phyloP scores from a whole-genome alignment of 2,329 filamentous ascomycete genomes.

The Nothopassalora personata region DNA sequence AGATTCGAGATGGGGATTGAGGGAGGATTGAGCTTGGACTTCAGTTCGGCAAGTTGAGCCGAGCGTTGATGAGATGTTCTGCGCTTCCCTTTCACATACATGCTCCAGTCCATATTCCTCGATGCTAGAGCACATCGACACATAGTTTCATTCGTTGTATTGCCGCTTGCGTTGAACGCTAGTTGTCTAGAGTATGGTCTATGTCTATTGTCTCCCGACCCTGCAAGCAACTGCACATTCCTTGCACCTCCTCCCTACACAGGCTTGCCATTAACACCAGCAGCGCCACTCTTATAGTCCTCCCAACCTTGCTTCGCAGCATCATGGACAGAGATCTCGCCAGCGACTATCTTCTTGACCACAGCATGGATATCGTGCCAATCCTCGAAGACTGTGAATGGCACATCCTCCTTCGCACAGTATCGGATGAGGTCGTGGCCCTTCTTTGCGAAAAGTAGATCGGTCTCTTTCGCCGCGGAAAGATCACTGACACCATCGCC shows the following conservation, averaged over 20 bases:
- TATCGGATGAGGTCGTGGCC: slow-evolving; percentile 83
- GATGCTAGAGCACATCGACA: too few relatives aligned
- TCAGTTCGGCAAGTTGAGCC: neutral
- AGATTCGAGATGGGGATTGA: neutral
- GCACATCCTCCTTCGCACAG: slow-evolving; percentile 76
- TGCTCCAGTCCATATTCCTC: too few relatives aligned
- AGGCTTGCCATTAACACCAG: slow-evolving; percentile 26
- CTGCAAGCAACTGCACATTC: neutral
- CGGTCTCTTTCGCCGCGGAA: slow-evolving; percentile 85
- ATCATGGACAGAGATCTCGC: slow-evolving; percentile 64
- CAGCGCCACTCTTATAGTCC: slow-evolving; percentile 43
- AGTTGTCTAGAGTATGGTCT: neutral
- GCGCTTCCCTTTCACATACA: too few relatives aligned
- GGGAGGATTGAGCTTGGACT: neutral
- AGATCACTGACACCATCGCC: slow-evolving; percentile 92
- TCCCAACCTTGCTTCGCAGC: slow-evolving; percentile 55
- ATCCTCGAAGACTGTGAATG: slow-evolving; percentile 81
- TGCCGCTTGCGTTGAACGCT: neutral
- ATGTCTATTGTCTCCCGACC: neutral
- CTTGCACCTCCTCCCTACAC: neutral
- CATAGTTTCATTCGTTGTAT: neutral
- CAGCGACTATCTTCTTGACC: slow-evolving; percentile 71
- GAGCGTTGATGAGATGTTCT: neutral
- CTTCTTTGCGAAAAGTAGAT: slow-evolving; percentile 88
- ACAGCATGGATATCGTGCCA: slow-evolving; percentile 74